Conservation (phyloP, 2,329 filamentous ascomycete species). For the Geosmithia putterillii region DNA sequence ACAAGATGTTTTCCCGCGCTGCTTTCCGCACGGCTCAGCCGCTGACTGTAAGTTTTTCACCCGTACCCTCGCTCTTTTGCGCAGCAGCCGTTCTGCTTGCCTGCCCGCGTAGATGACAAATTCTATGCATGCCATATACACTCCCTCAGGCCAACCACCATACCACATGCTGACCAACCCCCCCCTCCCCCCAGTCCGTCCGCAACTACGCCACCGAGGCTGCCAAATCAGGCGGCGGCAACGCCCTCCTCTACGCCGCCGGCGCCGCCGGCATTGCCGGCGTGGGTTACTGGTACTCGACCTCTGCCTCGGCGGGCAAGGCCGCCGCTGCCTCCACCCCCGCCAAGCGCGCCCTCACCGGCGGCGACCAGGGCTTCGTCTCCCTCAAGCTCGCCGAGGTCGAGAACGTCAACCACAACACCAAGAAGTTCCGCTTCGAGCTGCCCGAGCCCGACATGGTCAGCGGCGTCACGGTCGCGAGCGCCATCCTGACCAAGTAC, state of each 20-base stretch:
- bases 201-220: constrained; percentile 59
- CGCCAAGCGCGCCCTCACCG: constrained; percentile 50
- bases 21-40: constrained; percentile 52
- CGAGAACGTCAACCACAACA: constrained; percentile 83
- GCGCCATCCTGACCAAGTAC: constrained; percentile 85
- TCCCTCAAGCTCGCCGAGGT: constrained; percentile 68
- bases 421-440: constrained; percentile 82
- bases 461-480: constrained; percentile 70
- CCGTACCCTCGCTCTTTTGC: constrained; percentile 1
- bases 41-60: constrained; percentile 40
- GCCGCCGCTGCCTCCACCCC: constrained; percentile 26
- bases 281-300: constrained; percentile 43
- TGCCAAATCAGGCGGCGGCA: constrained; percentile 39
- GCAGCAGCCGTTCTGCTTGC: neutral
- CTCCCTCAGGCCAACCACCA: too few relatives aligned
- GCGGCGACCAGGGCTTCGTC: constrained; percentile 83
- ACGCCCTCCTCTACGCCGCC: constrained; percentile 47
- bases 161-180: too few relatives aligned
- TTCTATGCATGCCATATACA: too few relatives aligned
- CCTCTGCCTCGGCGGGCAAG: constrained; percentile 39
- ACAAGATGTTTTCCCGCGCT: constrained; percentile 28
- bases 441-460: constrained; percentile 75
- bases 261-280: constrained; percentile 46
- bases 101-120: constrained; percentile 18
- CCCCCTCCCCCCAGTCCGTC: constrained; percentile 6